Base-by-base conservation (phyloP, 169 alveolate genomes). In the Plasmodium malariae region DNA sequence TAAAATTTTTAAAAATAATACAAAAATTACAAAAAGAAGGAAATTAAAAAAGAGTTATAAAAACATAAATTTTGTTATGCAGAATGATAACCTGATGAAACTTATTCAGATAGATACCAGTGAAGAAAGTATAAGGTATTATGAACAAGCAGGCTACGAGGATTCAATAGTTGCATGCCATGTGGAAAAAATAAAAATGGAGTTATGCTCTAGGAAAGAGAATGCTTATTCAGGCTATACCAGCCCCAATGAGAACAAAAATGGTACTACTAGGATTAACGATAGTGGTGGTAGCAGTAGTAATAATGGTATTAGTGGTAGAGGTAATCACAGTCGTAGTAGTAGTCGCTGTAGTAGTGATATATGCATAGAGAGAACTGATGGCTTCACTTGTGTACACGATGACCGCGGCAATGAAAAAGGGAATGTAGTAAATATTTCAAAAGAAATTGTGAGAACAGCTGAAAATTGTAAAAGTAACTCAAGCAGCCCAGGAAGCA, bases 21-120 rank as follows among this genome's bases (percentile, higher is more conserved):
- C 14, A 54, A 51, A 51, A n/a, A 51, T 49, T 72, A 55, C 32
- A 62, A 37, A n/a, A 32, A 36, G 57, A 55, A 73, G 57, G 48
- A 73, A 32, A 57, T 24, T 14, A 36, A 19, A 45, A 73, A 71
- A 30, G 49, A 71, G 26, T 49, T 40, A 26, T 34, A n/a, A 71
- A 59, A 57, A 73, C 9, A 34, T 36, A 36, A 49, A 48, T 49
- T 5, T 40, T n/a, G 34, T 59, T n/a, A 49, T 68, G 28, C 43
- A 30, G 57, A 48, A 40, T 26, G 60, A 1, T 26, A 68, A 17
- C 21, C 17, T 32, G 60, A 40, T n/a, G 40, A 32, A 37, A 17
- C 19, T 36, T n/a, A n/a, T 19, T 17, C n/a, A 71, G 19, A 36
- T 32, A 54, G 30, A 54, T 3, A 3, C 4, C 9, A 17, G 24